Evolutionary conservation across 352 stramenopile genomes (phyloP), one percentile per base, ranked within the genome.

Genomic region (Phytopythium litorale): DNA sequence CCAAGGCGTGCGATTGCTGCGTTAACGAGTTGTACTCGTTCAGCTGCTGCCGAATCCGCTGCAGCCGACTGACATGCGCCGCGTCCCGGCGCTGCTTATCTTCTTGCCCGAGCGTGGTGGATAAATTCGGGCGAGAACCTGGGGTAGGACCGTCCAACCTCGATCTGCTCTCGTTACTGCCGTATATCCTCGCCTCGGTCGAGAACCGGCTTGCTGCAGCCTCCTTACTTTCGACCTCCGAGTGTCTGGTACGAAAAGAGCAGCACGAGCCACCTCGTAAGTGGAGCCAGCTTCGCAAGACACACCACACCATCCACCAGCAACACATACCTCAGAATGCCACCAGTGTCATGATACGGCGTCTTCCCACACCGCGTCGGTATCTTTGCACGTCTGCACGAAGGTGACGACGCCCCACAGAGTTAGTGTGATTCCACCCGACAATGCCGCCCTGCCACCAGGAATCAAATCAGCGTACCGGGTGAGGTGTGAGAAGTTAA

Each of bases 171-270:
- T 48, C 11, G 19, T 48, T 23, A 23, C 42, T 70, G 13, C 78
- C 78, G 30, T 86, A 88, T 11, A 78, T 13, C 25, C 72, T 71
- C 5, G 74, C 52, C 53, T 88, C 78, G 0, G 78, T 86, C 7
- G 50, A 62, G 55, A 84, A 85, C 7, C 53, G 67, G 16, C 62
- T 42, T 4, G 51, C 6, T 7, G 57, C 43, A 21, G 19, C 30
- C 21, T 21, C 13, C 28, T 19, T 43, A 11, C 38, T 37, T 25
- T 38, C n/a, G 49, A 60, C 43, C 23, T 42, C 30, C 51, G 51
- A 63, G 55, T 16, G 32, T 12, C 25, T 8, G 38, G 12, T 7
- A 2, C 2, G 25, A 23, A n/a, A 23, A 37, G 21, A 13, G 23
- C 25, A 7, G 11, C 21, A 42, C 43, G 3, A 55, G 30, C 4